phyloP scores from a whole-genome alignment of 1,284 basidiomycete species.

The Sphagnurus paluster region DNA sequence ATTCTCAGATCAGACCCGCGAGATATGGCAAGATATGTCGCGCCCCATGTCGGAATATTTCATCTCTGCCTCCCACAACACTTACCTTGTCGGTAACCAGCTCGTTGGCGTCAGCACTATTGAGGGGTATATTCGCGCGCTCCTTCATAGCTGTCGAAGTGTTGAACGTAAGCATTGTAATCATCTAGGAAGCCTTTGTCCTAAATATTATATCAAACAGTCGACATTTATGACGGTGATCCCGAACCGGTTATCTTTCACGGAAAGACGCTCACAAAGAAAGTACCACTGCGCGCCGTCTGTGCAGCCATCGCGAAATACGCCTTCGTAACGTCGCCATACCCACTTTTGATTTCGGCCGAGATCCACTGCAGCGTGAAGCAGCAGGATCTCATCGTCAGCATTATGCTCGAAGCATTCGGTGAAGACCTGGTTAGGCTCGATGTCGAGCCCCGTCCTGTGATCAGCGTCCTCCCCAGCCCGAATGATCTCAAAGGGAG shows the following conservation, averaged over 20 bases:
- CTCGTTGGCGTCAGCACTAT: conserved; percentile 92
- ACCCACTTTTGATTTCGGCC: conserved; percentile 93
- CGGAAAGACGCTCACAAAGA: conserved; percentile 89
- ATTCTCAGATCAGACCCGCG: conserved; percentile 31
- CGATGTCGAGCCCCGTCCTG: conserved; percentile 51
- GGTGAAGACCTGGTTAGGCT: conserved; percentile 73
- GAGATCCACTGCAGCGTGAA: conserved; percentile 87
- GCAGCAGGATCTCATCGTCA: conserved; percentile 84
- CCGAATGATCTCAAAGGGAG: conserved; percentile 83
- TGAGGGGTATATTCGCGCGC: conserved; percentile 93
- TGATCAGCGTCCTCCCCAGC: conserved; percentile 71
- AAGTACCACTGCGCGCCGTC: conserved; percentile 83
- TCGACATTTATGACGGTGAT: conserved; percentile 94
- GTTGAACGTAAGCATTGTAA: conserved; percentile 73
- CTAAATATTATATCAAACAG: conserved; percentile 38
- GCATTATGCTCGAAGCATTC: conserved; percentile 79
- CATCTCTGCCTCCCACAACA: conserved; percentile 96
- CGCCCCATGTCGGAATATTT: conserved; percentile 87
- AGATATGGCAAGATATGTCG: conserved; percentile 56
- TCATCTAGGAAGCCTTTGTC: conserved; percentile 1
- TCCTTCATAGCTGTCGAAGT: conserved; percentile 88
- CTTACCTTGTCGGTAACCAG: conserved; percentile 94
- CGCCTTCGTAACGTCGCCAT: conserved; percentile 91
- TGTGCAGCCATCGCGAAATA: conserved; percentile 90
- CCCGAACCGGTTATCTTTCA: conserved; percentile 85